Evolutionary conservation across 108 stramenopile genomes (phyloP).

Genomic region (Conticribra guillardii): DNA sequence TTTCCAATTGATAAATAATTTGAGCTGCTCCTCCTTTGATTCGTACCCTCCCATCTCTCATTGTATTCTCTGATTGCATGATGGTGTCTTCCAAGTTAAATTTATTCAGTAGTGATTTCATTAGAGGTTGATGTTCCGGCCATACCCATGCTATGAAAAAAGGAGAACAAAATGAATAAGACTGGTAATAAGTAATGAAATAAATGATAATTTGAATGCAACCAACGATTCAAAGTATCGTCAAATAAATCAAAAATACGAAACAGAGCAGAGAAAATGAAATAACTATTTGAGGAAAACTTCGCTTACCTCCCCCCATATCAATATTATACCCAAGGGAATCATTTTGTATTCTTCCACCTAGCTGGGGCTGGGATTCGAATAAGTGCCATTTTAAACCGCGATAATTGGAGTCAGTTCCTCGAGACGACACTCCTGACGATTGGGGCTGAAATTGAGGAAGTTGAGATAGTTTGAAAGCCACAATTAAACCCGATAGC

Average conservation of each 20-base stretch:
- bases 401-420: background rate
- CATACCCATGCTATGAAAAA: too few species aligned
- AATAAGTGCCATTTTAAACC: conserved; percentile 42
- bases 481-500: background rate
- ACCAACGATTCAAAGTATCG: too few species aligned
- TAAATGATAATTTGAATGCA: too few species aligned
- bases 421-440: too few species aligned
- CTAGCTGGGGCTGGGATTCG: conserved; percentile 51
- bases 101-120: conserved; percentile 20
- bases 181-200: too few species aligned
- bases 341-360: conserved; percentile 61
- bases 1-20: conserved; percentile 33
- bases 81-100: conserved; percentile 20
- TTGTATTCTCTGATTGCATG: conserved; percentile 37
- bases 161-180: too few species aligned
- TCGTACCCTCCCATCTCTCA: conserved; percentile 52
- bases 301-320: conserved; percentile 55
- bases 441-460: too few species aligned
- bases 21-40: conserved; percentile 58
- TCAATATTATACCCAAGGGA: conserved; percentile 44
- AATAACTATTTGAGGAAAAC: too few species aligned
- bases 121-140: conserved; percentile 68
- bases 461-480: background rate
- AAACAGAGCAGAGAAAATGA: too few species aligned
- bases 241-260: too few species aligned